Evolutionary conservation across 805 yeast species (phyloP).

Genomic region (Pachysolen tannophilus): DNA sequence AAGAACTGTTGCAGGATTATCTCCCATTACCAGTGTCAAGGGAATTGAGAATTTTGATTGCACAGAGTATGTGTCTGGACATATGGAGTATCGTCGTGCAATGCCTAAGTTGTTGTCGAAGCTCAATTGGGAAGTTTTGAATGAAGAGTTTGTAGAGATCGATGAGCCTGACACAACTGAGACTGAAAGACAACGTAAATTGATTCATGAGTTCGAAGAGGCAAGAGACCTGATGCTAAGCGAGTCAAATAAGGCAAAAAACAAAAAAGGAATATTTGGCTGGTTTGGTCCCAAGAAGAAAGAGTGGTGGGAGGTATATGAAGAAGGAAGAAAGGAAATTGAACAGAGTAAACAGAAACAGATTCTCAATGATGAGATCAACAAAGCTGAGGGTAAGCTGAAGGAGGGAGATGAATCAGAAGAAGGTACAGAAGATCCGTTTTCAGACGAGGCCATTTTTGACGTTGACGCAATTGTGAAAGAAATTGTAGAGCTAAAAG

Average conservation of each 20-base stretch:
- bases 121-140: conserved; percentile 72
- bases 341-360: conserved; percentile 15
- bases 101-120: conserved; percentile 73
- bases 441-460: conserved; percentile 28
- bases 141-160: conserved; percentile 90
- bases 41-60: conserved; percentile 83
- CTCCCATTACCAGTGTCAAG: conserved; percentile 56
- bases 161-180: conserved; percentile 93
- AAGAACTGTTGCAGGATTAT: conserved; percentile 83
- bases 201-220: conserved; percentile 79
- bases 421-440: conserved; percentile 13
- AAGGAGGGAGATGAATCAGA: conserved; percentile 15
- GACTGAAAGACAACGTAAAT: conserved; percentile 71
- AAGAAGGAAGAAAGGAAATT: conserved; percentile 28
- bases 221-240: conserved; percentile 56
- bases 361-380: too few relatives aligned
- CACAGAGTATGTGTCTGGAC: conserved; percentile 84
- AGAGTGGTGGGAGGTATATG: conserved; percentile 52
- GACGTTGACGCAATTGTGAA: conserved; percentile 34
- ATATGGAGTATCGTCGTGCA: conserved; percentile 93
- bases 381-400: conserved; percentile 12
- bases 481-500: conserved; percentile 25
- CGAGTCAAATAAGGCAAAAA: conserved; percentile 15
- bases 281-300: conserved; percentile 41
- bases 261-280: conserved; percentile 36